Conservation (phyloP, 208 protist genomes). For the Herpetomonas samuelpessoai region DNA sequence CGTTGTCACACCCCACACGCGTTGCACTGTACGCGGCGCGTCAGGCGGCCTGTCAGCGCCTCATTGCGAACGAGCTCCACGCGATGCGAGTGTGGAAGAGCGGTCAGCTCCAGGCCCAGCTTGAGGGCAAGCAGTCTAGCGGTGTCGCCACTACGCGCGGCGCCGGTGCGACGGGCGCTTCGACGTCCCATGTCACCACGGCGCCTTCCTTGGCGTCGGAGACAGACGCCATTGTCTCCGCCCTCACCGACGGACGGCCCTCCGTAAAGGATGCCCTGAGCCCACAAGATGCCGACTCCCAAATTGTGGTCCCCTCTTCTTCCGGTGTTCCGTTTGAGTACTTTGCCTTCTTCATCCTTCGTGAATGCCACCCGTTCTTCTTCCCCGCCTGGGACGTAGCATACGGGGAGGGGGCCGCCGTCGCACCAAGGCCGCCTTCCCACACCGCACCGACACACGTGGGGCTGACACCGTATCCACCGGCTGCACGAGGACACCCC, state of each 20-base stretch:
- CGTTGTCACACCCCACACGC: not conserved
- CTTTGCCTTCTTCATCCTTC: constrained; percentile 60
- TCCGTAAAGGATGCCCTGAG: not conserved
- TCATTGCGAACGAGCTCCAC: not conserved
- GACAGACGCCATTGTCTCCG: no score
- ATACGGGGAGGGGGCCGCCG: not conserved
- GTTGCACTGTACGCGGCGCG: not conserved
- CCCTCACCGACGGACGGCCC: not conserved
- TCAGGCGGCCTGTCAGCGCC: not conserved
- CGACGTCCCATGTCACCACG: no score
- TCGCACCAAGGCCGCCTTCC: not conserved
- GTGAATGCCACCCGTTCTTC: constrained; percentile 35
- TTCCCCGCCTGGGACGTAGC: constrained; percentile 18
- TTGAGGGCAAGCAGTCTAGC: not conserved
- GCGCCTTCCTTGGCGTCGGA: no score
- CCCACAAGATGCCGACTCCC: not conserved
- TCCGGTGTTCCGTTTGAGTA: constrained; percentile 39
- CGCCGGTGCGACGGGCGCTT: not conserved
- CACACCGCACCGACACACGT: not conserved
- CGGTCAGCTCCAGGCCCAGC: no score
- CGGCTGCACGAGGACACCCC: no score
- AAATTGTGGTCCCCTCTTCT: constrained; percentile 12
- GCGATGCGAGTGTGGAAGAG: not conserved
- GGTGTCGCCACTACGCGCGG: not conserved
- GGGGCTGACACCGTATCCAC: no score